A percentile compares a stretch with the other conserved stretches of the same genome.
Conservation (phyloP, 768 basidiomycete species). For the Rhodotorula babjevae region DNA sequence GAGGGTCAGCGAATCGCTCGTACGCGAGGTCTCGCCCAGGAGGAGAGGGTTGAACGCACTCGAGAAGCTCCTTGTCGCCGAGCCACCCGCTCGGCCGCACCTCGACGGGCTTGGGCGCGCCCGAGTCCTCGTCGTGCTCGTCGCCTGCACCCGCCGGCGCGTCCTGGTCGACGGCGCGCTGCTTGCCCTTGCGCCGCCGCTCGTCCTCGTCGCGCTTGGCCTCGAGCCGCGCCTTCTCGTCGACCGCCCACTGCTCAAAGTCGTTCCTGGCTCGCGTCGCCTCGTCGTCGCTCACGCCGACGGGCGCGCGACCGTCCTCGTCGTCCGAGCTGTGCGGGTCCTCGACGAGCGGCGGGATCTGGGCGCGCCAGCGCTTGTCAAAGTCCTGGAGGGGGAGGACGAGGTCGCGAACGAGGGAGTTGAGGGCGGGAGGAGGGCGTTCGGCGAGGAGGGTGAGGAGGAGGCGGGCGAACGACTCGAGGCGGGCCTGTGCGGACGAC, state of each 20-base stretch:
- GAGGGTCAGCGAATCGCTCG: not conserved
- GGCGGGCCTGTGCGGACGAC: not conserved
- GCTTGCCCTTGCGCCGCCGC: constrained; percentile 24
- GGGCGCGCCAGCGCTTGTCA: constrained; percentile 22
- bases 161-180: constrained; percentile 14
- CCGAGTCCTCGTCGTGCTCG: not conserved
- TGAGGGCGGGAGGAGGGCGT: not conserved
- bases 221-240: constrained; percentile 2
- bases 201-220: constrained; percentile 1
- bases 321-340: not conserved
- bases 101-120: not conserved
- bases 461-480: constrained; percentile 30
- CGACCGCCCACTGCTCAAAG: constrained; percentile 6
- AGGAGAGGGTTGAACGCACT: not conserved
- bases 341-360: constrained; percentile 1
- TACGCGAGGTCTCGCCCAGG: not conserved
- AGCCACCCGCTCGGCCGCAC: constrained; percentile 12
- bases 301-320: not conserved
- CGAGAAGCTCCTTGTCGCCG: constrained; percentile 5
- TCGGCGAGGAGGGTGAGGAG: constrained; percentile 17
- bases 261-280: not conserved
- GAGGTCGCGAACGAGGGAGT: constrained; percentile 1
- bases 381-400: constrained; percentile 28
- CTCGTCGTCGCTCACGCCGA: not conserved
- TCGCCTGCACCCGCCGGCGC: not conserved